phyloP scores from a whole-genome alignment of 1,284 basidiomycete genomes.

The Porogramme epimiltina region DNA sequence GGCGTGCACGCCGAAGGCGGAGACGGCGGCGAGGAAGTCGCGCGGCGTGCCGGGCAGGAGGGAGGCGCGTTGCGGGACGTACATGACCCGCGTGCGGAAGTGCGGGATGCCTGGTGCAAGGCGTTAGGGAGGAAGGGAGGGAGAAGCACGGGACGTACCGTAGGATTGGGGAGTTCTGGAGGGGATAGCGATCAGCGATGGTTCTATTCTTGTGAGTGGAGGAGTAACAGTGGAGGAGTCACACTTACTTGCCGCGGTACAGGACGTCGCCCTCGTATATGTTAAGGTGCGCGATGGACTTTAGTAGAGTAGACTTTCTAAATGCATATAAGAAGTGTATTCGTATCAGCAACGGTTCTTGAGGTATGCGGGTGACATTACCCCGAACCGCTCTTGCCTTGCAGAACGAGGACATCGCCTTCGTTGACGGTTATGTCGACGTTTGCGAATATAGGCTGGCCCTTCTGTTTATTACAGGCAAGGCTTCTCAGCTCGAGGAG shows the following conservation, averaged over 20 bases:
- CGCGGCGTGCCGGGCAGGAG: slow-evolving; percentile 80
- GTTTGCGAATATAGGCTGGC: slow-evolving; percentile 53
- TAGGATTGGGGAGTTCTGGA: slow-evolving; percentile 54
- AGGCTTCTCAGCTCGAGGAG: slow-evolving; percentile 49
- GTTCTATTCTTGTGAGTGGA: too few relatives aligned
- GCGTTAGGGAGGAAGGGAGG: not conserved
- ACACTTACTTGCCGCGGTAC: slow-evolving; percentile 64
- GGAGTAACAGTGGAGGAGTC: not conserved
- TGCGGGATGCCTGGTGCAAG: slow-evolving; percentile 60
- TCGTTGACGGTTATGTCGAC: slow-evolving; percentile 64
- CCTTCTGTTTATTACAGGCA: slow-evolving; percentile 44
- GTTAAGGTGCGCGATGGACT: slow-evolving; percentile 80
- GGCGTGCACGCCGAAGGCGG: slow-evolving; percentile 55
- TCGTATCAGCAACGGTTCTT: too few relatives aligned
- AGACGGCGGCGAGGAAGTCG: slow-evolving; percentile 65
- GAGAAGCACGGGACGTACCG: slow-evolving; percentile 36
- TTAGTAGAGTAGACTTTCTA: slow-evolving; percentile 82
- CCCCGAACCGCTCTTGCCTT: slow-evolving; percentile 76
- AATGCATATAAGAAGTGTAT: too few relatives aligned
- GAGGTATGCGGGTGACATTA: slow-evolving; percentile 29
- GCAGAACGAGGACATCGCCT: slow-evolving; percentile 73
- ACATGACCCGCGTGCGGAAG: slow-evolving; percentile 78
- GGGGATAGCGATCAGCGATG: not conserved
- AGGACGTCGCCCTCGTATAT: slow-evolving; percentile 69
- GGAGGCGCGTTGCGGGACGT: slow-evolving; percentile 85